Percentiles rank a stretch among this genome's conserved stretches.
phyloP scores from a whole-genome alignment of 805 yeast genomes.

The Debaryomyces maramus region DNA sequence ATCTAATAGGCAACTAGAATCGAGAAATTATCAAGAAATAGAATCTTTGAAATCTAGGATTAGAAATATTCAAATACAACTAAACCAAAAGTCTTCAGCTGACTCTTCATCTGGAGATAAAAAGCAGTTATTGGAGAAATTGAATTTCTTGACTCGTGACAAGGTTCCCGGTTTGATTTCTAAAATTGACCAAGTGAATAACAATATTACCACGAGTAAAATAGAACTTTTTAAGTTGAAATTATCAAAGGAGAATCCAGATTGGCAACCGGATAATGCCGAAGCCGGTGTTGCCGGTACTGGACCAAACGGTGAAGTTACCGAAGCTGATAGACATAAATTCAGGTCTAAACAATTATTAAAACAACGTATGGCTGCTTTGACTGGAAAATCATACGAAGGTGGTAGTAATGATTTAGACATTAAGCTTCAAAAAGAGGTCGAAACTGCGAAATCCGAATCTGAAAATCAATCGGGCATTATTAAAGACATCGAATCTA shows the following conservation, averaged over 20 bases:
- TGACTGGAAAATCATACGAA: constrained; percentile 66
- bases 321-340: constrained; percentile 78
- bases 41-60: constrained; percentile 66
- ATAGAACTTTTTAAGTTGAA: constrained; percentile 60
- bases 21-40: constrained; percentile 53
- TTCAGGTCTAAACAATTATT: constrained; percentile 78
- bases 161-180: constrained; percentile 70
- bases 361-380: constrained; percentile 86
- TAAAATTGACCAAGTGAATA: constrained; percentile 62
- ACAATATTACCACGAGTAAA: constrained; percentile 64
- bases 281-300: constrained; percentile 61
- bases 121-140: constrained; percentile 52
- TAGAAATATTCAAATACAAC: constrained; percentile 40
- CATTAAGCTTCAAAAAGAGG: constrained; percentile 50
- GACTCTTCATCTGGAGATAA: constrained; percentile 46
- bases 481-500: constrained; percentile 68
- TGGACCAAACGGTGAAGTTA: constrained; percentile 83
- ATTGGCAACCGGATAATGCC: constrained; percentile 42
- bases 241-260: constrained; percentile 64
- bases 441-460: constrained; percentile 52
- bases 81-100: constrained; percentile 25
- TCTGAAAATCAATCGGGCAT: constrained; percentile 56
- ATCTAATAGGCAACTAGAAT: constrained; percentile 33
- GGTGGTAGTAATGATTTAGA: constrained; percentile 56
- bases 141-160: constrained; percentile 61